A percentile compares a stretch with the other conserved stretches of the same genome.
Evolutionary conservation across 176 grass and related monocot genomes (phyloP).

Genomic region (Hyparrhenia diplandra): DNA sequence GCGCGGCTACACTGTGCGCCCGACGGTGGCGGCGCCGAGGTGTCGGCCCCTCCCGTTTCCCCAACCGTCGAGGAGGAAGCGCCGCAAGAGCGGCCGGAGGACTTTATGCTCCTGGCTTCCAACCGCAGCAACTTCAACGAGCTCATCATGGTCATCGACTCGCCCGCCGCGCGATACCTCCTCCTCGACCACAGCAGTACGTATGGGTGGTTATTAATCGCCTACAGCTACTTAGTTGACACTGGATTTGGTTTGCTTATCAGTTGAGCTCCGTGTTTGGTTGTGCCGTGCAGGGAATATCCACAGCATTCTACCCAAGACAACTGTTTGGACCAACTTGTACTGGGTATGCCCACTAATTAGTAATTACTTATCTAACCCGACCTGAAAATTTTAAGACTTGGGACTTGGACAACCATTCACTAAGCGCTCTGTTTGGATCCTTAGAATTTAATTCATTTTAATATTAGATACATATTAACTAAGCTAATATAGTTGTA

Average conservation of each 20-base stretch:
- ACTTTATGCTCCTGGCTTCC: constrained; percentile 47
- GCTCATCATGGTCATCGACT: constrained; percentile 73
- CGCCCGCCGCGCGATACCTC: constrained; percentile 52
- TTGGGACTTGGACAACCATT: not conserved
- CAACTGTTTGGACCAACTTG: constrained; percentile 64
- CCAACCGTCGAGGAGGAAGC: not conserved
- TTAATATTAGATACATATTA: too few relatives aligned
- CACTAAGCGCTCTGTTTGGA: too few relatives aligned
- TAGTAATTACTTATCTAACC: not conserved
- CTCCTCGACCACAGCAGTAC: constrained; percentile 72
- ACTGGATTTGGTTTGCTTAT: not conserved
- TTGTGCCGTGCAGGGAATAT: constrained; percentile 55
- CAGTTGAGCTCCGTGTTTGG: not conserved
- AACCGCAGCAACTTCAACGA: constrained; percentile 65
- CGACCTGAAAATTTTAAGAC: not conserved
- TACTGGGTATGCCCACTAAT: constrained; percentile 69
- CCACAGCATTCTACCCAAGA: constrained; percentile 71
- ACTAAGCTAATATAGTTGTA: too few relatives aligned
- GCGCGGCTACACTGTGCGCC: constrained; percentile 13
- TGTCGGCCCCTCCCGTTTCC: not conserved
- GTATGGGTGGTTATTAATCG: not conserved
- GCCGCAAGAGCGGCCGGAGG: constrained; percentile 8
- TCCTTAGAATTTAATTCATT: too few relatives aligned
- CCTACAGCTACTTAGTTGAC: not conserved
- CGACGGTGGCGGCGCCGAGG: constrained; percentile 23